A percentile compares a stretch with the other conserved stretches of the same genome.
Evolutionary conservation across 495 filamentous ascomycete genomes (phyloP).

Genomic region (Neurospora hispaniola): DNA sequence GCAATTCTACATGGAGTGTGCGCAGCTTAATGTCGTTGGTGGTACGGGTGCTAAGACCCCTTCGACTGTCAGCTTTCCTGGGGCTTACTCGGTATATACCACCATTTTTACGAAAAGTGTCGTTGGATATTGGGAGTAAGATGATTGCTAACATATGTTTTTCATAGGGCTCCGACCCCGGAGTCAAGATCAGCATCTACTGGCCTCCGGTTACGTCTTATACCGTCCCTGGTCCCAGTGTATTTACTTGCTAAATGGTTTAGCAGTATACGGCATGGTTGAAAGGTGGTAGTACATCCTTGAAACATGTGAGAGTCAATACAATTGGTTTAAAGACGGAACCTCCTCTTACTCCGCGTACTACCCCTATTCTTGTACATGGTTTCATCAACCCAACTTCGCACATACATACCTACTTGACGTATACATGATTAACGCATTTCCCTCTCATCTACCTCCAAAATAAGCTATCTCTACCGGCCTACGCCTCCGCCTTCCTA

Average conservation of each 20-base stretch:
- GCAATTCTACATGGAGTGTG: conserved; percentile 46
- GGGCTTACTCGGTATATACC: conserved; percentile 26
- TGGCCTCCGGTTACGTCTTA: conserved; percentile 29
- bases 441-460: not conserved
- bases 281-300: not conserved
- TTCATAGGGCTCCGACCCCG: conserved; percentile 26
- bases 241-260: conserved; percentile 21
- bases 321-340: not conserved
- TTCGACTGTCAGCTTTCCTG: conserved; percentile 28
- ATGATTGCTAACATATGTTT: not conserved
- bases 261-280: not conserved
- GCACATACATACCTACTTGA: not conserved
- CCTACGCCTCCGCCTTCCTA: not conserved
- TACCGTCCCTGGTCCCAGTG: conserved; percentile 26
- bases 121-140: not conserved
- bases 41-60: conserved; percentile 20
- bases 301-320: not conserved
- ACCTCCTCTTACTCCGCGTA: not conserved
- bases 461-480: not conserved
- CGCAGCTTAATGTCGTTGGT: conserved; percentile 37
- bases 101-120: not conserved
- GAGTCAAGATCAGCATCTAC: conserved; percentile 39
- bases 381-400: not conserved
- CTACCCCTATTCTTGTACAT: not conserved
- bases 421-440: not conserved